Conservation (phyloP, 345 rosid genomes). For the Eucalyptus sp. region DNA sequence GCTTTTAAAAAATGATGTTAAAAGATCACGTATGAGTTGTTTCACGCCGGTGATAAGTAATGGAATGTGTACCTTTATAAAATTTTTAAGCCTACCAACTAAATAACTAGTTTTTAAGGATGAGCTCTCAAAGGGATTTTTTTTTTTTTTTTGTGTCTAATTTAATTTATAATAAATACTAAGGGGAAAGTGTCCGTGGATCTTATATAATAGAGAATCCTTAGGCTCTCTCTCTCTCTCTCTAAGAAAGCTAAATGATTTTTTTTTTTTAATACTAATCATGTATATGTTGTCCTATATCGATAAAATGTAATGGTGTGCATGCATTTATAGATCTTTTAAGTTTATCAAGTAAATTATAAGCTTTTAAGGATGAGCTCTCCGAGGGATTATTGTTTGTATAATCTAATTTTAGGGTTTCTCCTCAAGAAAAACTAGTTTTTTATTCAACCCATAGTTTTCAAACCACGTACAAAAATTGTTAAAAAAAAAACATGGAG, state of each 20-base stretch:
- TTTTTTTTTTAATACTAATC: neutral
- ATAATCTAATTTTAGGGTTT: neutral
- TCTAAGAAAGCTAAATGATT: neutral
- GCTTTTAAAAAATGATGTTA: neutral
- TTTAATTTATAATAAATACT: neutral
- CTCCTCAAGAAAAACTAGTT: neutral
- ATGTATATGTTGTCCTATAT: neutral
- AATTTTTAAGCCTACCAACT: neutral
- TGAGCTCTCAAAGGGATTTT: neutral
- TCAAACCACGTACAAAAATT: neutral
- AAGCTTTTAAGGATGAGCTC: neutral
- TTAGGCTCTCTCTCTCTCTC: neutral
- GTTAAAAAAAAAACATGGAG: neutral
- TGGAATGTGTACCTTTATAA: neutral
- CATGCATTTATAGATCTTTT: neutral
- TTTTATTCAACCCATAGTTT: neutral
- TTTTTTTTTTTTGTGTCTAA: neutral
- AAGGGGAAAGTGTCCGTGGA: neutral
- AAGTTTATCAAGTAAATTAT: neutral
- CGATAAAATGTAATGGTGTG: neutral
- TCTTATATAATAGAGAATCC: neutral
- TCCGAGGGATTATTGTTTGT: neutral
- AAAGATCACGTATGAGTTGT: neutral
- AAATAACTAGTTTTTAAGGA: neutral
- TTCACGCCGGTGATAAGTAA: neutral